Evolutionary conservation across 2,329 filamentous ascomycete genomes (phyloP).

Genomic region (Botrytis hyacinthi): DNA sequence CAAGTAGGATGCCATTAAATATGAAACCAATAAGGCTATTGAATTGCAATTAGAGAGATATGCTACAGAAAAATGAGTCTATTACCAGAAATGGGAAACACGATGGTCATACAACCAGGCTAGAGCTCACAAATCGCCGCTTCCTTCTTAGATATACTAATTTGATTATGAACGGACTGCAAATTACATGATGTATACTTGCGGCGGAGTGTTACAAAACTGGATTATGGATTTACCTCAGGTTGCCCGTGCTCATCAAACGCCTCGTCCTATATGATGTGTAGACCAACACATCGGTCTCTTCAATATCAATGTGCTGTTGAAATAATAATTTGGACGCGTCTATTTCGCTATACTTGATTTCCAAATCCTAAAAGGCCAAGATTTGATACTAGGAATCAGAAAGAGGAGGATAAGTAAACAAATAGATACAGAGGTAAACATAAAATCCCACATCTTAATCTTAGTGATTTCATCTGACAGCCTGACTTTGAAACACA

Average conservation of each 20-base stretch:
- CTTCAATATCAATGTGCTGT: neutral
- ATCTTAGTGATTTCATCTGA: neutral
- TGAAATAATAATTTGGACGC: neutral
- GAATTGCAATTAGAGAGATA: neutral
- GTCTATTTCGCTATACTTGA: neutral
- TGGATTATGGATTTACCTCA: neutral
- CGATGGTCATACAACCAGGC: neutral
- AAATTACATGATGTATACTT: neutral
- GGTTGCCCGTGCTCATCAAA: neutral
- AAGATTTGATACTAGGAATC: neutral
- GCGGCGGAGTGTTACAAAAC: neutral
- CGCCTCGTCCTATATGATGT: neutral
- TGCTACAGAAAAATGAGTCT: neutral
- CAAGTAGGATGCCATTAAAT: neutral
- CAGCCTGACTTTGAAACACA: neutral
- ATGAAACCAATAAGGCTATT: neutral
- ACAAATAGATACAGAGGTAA: neutral
- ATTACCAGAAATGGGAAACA: neutral
- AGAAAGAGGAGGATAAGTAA: neutral
- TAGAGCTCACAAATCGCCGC: neutral
- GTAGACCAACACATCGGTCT: neutral
- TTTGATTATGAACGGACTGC: neutral
- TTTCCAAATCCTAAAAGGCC: neutral
- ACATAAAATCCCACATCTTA: no score
- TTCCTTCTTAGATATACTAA: neutral